These are phyloP conservation scores for Candolleomyces efflorescens DNA, from an alignment of 768 basidiomycete species.

Conservation along the genomic window DNA sequence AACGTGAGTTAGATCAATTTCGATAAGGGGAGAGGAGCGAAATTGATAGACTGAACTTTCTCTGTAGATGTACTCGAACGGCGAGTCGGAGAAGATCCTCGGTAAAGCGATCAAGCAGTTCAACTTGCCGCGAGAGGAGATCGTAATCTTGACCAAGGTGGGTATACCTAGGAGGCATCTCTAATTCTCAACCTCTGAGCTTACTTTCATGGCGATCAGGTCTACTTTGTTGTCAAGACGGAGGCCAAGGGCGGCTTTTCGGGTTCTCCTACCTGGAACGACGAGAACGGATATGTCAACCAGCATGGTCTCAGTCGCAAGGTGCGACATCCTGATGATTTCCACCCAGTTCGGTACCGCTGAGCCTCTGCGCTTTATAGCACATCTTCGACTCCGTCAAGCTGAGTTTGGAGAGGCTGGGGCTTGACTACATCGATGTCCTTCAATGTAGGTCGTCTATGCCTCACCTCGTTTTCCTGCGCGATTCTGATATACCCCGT, in stretches of 20 bases:
- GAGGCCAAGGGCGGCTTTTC: constrained; percentile 10
- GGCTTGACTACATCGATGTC: constrained; percentile 73
- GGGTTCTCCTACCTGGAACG: constrained; percentile 18
- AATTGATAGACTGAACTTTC: not conserved
- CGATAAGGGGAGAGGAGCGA: too few relatives aligned
- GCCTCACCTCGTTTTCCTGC: constrained; percentile 20
- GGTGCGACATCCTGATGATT: constrained; percentile 9
- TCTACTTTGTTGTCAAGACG: constrained; percentile 28
- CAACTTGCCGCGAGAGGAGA: constrained; percentile 62
- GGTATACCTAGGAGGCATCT: not conserved
- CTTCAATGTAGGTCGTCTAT: constrained; percentile 50
- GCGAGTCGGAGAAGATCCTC: constrained; percentile 59
- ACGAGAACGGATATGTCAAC: constrained; percentile 49
- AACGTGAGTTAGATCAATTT: constrained; percentile 33
- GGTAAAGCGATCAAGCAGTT: constrained; percentile 69
- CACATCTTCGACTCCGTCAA: constrained; percentile 72
- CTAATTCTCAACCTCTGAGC: not conserved
- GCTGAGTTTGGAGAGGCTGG: constrained; percentile 58
- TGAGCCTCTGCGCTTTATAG: constrained; percentile 23
- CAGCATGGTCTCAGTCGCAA: constrained; percentile 41
- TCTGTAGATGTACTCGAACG: constrained; percentile 60
- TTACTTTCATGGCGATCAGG: constrained; percentile 25
- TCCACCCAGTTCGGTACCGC: not conserved
- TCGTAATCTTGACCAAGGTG: constrained; percentile 82
- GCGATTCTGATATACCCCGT: constrained; percentile 14